These are phyloP conservation scores for Salicornia ramosissima DNA, from an alignment of 148 eudicot species.

Conservation along the genomic window DNA sequence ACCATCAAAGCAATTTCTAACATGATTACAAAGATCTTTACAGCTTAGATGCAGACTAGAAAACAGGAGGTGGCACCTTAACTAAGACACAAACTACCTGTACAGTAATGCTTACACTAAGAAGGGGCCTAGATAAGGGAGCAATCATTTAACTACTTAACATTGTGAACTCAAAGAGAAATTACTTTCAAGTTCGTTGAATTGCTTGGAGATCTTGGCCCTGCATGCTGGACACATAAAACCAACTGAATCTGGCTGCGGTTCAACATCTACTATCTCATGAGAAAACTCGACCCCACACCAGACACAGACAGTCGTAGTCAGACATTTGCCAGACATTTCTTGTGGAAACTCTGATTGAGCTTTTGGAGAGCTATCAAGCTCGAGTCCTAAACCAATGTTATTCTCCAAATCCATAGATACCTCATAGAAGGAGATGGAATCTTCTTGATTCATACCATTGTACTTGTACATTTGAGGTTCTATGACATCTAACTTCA, in stretches of 20 bases:
- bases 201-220: conserved; percentile 59
- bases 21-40: not conserved
- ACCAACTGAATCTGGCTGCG: conserved; percentile 66
- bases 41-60: not conserved
- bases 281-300: conserved; percentile 52
- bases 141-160: conserved; percentile 11
- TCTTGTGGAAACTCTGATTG: conserved; percentile 30
- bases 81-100: conserved; percentile 12
- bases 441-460: conserved; percentile 36
- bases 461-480: conserved; percentile 39
- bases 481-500: conserved; percentile 52
- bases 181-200: conserved; percentile 33
- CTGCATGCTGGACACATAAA: conserved; percentile 72
- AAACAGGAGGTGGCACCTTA: conserved; percentile 7
- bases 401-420: conserved; percentile 38
- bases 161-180: conserved; percentile 32
- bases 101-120: conserved; percentile 16
- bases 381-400: conserved; percentile 29
- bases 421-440: conserved; percentile 35
- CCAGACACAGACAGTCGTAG: conserved; percentile 59
- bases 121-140: not conserved
- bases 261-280: conserved; percentile 39
- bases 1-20: not conserved
- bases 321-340: conserved; percentile 17
- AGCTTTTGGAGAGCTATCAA: conserved; percentile 27